These are phyloP conservation scores for Salix arbutifolia DNA, from an alignment of 345 rosid species.

Conservation along the genomic window DNA sequence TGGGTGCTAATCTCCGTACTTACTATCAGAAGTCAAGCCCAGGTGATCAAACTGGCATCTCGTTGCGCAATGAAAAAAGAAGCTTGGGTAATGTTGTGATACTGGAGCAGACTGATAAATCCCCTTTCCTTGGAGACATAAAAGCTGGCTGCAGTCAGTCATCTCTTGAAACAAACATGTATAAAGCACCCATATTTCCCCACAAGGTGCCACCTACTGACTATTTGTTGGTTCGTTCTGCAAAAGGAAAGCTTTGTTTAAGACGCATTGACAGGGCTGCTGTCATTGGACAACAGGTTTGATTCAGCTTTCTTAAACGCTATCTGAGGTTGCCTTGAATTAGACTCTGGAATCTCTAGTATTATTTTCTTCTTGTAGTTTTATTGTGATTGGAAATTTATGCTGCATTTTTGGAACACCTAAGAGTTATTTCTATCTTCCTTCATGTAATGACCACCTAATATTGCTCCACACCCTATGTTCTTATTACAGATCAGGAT, in stretches of 20 bases:
- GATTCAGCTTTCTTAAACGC: conserved; percentile 3
- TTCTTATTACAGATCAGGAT: not conserved
- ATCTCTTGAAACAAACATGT: conserved; percentile 91
- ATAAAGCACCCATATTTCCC: conserved; percentile 78
- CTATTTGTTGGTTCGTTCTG: conserved; percentile 82
- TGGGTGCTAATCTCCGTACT: conserved; percentile 93
- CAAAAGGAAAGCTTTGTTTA: conserved; percentile 90
- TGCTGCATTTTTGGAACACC: not conserved
- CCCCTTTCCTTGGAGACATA: conserved; percentile 96
- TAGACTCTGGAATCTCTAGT: not conserved
- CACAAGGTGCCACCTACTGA: conserved; percentile 85
- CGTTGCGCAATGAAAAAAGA: conserved; percentile 50
- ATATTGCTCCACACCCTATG: not conserved
- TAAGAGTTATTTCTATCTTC: not conserved
- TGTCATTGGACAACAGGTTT: conserved; percentile 95
- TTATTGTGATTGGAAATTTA: not conserved
- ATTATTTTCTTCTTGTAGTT: not conserved
- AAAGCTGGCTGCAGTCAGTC: conserved; percentile 76
- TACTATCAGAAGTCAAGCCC: conserved; percentile 83
- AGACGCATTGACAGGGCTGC: conserved; percentile 87
- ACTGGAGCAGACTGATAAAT: conserved; percentile 83
- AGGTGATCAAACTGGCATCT: conserved; percentile 61
- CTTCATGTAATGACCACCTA: not conserved
- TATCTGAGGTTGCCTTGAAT: not conserved
- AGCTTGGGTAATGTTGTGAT: conserved; percentile 62